These are phyloP conservation scores for Tympanopsis confertula DNA, from an alignment of 2,329 filamentous ascomycete genomes.

Conservation along the genomic window DNA sequence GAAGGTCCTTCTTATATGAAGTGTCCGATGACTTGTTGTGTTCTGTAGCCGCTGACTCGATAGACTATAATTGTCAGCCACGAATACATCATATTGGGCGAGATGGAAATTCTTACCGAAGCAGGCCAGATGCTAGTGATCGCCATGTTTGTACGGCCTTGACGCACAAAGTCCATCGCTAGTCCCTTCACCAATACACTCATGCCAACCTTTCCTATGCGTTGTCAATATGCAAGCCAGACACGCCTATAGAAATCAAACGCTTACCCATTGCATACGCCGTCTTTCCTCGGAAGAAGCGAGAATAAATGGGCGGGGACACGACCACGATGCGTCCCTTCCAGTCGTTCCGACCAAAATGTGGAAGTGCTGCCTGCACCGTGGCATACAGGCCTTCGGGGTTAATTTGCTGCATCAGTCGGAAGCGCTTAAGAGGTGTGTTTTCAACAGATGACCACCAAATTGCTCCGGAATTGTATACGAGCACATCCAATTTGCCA, in stretches of 20 bases:
- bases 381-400: conserved; percentile 64
- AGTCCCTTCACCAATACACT: conserved; percentile 70
- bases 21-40: conserved; percentile 31
- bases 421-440: conserved; percentile 66
- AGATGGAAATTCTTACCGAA: conserved; percentile 33
- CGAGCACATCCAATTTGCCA: conserved; percentile 56
- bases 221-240: background rate
- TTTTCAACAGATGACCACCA: conserved; percentile 69
- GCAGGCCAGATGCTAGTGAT: conserved; percentile 78
- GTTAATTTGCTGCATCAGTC: conserved; percentile 67
- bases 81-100: background rate
- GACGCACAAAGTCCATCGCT: conserved; percentile 67
- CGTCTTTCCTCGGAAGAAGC: conserved; percentile 78
- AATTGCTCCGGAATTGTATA: conserved; percentile 79
- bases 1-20: conserved; percentile 41
- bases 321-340: conserved; percentile 64
- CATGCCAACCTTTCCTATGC: conserved; percentile 67
- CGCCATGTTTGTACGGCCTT: conserved; percentile 57
- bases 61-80: conserved; percentile 27
- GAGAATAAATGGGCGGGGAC: conserved; percentile 72
- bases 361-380: conserved; percentile 57
- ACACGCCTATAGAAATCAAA: conserved; percentile 6
- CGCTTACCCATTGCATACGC: conserved; percentile 56
- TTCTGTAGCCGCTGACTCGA: conserved; percentile 66
- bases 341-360: conserved; percentile 38